Base-by-base conservation (phyloP, 495 filamentous ascomycete genomes). In the Penicilliopsis zonata region DNA sequence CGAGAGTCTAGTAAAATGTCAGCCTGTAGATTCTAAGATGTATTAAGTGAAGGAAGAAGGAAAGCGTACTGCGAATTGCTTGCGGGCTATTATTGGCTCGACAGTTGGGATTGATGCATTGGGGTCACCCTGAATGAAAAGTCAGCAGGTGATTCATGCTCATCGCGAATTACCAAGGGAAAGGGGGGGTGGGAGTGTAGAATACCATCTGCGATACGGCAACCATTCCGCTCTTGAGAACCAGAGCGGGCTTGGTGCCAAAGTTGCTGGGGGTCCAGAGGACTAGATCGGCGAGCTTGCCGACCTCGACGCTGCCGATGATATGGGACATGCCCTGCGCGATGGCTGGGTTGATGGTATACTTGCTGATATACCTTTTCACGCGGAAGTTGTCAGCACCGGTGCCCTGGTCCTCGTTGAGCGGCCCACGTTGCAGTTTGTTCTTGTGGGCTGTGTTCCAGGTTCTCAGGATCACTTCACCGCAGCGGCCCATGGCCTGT, bases 401-500 rank as follows among this genome's bases (percentile, higher is more conserved):
- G 0, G 82, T 82, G 22, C 71, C 82, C 40, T 81, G 69, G 44
- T 98, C 90, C 57, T 93, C 79, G 9, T 64, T 57, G 13, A 98
- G 50, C 1, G 55, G 34, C 0, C 92, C 92, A 5, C 90, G 67
- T 58, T 98, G 90, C 9, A 74, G 46, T 56, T 94, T 95, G 50
- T 98, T 98, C 71, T 98, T 98, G 59, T 94, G 87, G 1, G 90
- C 90, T 2, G 90, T 98, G 55, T 95, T 85, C 90, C 90, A 98
- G 0, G 92, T 98, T 9, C 90, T 74, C 28, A 93, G 64, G 38
- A 98, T 76, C 28, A 98, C 90, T 56, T 98, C 90, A 34, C 90
- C 90, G 51, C 84, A 92, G 27, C 90, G 80, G 33, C 90, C 90
- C 90, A 98, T 98, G 30, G 90, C 90, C 57, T 98, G 90, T 10